Percentiles rank a stretch among this genome's conserved stretches.
Evolutionary conservation across 805 yeast species (phyloP).

Genomic region (Yamadazyma paraphyllophila): DNA sequence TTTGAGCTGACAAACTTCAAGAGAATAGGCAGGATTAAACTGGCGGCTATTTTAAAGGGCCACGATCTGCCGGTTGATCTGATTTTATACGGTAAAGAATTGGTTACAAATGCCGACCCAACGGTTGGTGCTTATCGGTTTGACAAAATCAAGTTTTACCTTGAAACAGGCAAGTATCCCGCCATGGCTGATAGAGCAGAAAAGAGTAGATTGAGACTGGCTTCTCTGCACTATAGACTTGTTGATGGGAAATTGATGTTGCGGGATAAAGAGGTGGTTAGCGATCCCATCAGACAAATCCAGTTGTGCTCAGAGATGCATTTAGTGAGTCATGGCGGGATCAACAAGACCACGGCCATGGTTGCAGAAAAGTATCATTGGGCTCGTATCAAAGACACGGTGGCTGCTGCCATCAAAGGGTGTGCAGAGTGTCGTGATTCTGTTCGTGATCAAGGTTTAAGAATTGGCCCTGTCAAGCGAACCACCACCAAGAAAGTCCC

Average conservation of each 20-base stretch:
- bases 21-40: slow-evolving; percentile 73
- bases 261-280: slow-evolving; percentile 79
- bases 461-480: slow-evolving; percentile 13
- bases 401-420: slow-evolving; percentile 68
- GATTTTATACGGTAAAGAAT: slow-evolving; percentile 76
- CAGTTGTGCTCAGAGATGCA: slow-evolving; percentile 74
- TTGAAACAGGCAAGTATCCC: slow-evolving; percentile 86
- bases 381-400: slow-evolving; percentile 88
- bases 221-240: slow-evolving; percentile 73
- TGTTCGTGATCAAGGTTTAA: background rate
- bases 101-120: slow-evolving; percentile 55
- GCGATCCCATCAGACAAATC: slow-evolving; percentile 70
- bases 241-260: slow-evolving; percentile 70
- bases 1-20: slow-evolving; percentile 76
- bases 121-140: slow-evolving; percentile 57
- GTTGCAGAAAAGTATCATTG: slow-evolving; percentile 84
- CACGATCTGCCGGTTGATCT: slow-evolving; percentile 85
- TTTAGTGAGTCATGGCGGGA: slow-evolving; percentile 73
- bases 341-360: slow-evolving; percentile 78
- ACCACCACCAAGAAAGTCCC: slow-evolving; percentile 19
- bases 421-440: slow-evolving; percentile 73
- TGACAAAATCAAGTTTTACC: slow-evolving; percentile 72
- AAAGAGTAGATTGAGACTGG: slow-evolving; percentile 79
- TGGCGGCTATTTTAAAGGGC: slow-evolving; percentile 88
- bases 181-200: slow-evolving; percentile 78